Evolutionary conservation across 2,329 filamentous ascomycete species (phyloP).

Genomic region (Diplodia seriata): DNA sequence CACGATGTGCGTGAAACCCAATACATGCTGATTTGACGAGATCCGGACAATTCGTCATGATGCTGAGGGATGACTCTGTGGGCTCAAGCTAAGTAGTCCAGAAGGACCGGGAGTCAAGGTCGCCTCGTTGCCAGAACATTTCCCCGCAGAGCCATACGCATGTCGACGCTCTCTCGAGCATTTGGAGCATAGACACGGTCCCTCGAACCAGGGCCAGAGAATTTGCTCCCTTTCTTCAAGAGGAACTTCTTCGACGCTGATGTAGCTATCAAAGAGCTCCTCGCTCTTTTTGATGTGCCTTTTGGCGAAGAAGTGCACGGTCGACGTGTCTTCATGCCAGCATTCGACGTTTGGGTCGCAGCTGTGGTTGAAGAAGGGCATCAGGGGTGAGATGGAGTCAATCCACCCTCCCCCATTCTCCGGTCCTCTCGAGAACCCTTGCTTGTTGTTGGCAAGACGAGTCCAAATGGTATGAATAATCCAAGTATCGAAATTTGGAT

Average conservation of each 20-base stretch:
- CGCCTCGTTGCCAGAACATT: neutral
- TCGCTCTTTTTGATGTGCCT: conserved; percentile 26
- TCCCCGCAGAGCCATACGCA: neutral
- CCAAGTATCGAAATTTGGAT: conserved; percentile 41
- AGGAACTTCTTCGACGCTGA: conserved; percentile 31
- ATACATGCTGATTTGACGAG: neutral
- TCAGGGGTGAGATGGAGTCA: conserved; percentile 40
- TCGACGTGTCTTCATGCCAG: conserved; percentile 33
- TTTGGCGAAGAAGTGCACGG: conserved; percentile 35
- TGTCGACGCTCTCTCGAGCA: conserved; percentile 31
- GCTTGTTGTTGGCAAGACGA: conserved; percentile 46
- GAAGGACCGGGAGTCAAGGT: neutral
- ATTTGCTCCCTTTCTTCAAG: conserved; percentile 30
- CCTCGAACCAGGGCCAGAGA: conserved; percentile 37
- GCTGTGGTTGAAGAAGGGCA: conserved; percentile 46
- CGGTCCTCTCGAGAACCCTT: conserved; percentile 36
- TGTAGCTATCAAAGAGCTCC: conserved; percentile 36
- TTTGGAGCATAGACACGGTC: conserved; percentile 33
- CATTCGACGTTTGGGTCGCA: conserved; percentile 42
- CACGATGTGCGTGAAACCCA: neutral
- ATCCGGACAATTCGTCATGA: neutral
- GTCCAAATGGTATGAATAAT: conserved; percentile 44
- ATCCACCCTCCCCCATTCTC: conserved; percentile 39
- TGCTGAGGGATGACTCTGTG: neutral
- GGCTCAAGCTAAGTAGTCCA: neutral